Evolutionary conservation across 192 early-diverging fungal species (phyloP).

Genomic region (Linnemannia exigua): DNA sequence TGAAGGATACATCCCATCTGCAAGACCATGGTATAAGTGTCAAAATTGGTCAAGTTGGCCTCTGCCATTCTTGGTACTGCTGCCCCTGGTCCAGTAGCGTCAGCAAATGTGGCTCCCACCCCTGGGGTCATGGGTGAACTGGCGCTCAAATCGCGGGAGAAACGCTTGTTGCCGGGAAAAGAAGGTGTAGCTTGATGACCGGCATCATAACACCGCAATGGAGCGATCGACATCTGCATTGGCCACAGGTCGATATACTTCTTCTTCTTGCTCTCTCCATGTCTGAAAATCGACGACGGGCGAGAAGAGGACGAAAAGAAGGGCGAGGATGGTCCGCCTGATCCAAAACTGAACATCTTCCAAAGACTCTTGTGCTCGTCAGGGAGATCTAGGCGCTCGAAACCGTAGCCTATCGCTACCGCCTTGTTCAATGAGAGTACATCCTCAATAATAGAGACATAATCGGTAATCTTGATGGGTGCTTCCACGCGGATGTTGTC

Average conservation of each 20-base stretch:
- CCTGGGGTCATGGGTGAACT: conserved; percentile 1
- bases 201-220: conserved; percentile 22
- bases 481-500: conserved; percentile 69
- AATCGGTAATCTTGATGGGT: conserved; percentile 70
- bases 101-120: conserved; percentile 11
- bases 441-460: conserved; percentile 82
- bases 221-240: conserved; percentile 66
- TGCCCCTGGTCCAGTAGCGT: not conserved
- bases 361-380: conserved; percentile 41
- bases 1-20: conserved; percentile 82
- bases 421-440: conserved; percentile 77
- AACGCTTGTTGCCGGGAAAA: conserved; percentile 14
- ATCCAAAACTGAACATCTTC: conserved; percentile 16
- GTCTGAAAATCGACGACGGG: conserved; percentile 20
- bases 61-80: conserved; percentile 31
- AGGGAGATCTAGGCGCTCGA: conserved; percentile 62
- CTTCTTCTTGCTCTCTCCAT: conserved; percentile 42
- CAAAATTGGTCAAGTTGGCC: conserved; percentile 68
- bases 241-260: conserved; percentile 84
- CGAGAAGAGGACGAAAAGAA: conserved; percentile 27
- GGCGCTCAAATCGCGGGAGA: conserved; percentile 20
- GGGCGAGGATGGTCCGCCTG: not conserved
- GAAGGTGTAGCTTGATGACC: not conserved
- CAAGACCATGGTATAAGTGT: conserved; percentile 80
- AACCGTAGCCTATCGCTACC: conserved; percentile 76